These are phyloP conservation scores for Trichophyton simii DNA, from an alignment of 2,329 filamentous ascomycete genomes.

Conservation along the genomic window DNA sequence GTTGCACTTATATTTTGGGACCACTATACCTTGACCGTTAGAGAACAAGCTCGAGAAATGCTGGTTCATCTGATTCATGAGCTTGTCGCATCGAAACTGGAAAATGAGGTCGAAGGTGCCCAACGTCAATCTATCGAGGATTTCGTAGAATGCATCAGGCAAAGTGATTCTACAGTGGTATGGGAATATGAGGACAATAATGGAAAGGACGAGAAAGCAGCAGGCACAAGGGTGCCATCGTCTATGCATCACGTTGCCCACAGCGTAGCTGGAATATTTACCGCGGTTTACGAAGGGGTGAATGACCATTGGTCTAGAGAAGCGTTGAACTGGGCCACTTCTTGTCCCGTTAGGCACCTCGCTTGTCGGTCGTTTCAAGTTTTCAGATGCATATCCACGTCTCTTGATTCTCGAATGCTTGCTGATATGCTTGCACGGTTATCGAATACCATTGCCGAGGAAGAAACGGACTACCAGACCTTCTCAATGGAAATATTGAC, in stretches of 20 bases:
- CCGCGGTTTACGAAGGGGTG: conserved; percentile 69
- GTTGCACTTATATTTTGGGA: conserved; percentile 93
- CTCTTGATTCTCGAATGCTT: conserved; percentile 83
- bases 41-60: conserved; percentile 96
- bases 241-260: conserved; percentile 77
- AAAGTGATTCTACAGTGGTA: conserved; percentile 69
- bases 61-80: conserved; percentile 95
- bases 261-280: conserved; percentile 75
- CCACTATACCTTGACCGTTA: conserved; percentile 86
- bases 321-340: conserved; percentile 89
- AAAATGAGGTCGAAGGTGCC: conserved; percentile 55
- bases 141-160: conserved; percentile 73
- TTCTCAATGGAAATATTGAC: conserved; percentile 98
- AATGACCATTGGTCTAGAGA: conserved; percentile 85
- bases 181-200: conserved; percentile 95
- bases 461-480: conserved; percentile 84
- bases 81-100: conserved; percentile 65
- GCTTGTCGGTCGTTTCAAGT: conserved; percentile 96
- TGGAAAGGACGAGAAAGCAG: conserved; percentile 57
- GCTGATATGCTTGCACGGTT: conserved; percentile 91
- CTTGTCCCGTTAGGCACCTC: conserved; percentile 85
- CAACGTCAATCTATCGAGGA: conserved; percentile 70
- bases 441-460: conserved; percentile 93
- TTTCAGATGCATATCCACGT: conserved; percentile 84
- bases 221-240: conserved; percentile 66